Percentiles rank a stretch among this genome's conserved stretches.
Evolutionary conservation across 306 rosid species (phyloP).

Genomic region (Gastrolobium bilobum): DNA sequence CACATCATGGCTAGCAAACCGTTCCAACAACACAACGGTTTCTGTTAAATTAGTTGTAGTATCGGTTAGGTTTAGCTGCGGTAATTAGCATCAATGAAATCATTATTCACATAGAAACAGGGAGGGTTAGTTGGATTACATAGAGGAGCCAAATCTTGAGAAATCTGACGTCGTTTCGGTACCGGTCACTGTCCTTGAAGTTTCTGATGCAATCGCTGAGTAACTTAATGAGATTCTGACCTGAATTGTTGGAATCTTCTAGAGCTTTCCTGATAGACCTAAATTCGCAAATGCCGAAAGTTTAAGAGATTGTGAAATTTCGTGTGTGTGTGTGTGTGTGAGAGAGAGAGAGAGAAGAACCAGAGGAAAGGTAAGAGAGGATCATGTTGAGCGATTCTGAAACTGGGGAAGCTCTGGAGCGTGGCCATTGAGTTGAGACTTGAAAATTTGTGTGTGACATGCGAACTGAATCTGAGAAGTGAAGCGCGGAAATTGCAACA

Average conservation of each 20-base stretch:
- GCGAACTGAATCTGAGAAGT: not conserved
- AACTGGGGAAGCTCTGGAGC: slow-evolving; percentile 5
- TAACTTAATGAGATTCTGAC: slow-evolving; percentile 52
- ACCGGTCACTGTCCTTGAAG: slow-evolving; percentile 62
- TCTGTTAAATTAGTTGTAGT: not conserved
- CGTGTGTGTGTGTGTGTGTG: not conserved
- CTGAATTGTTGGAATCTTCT: slow-evolving; percentile 52
- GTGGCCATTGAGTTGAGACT: slow-evolving; percentile 30
- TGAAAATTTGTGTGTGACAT: not conserved
- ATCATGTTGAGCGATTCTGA: slow-evolving; percentile 45
- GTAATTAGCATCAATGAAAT: not conserved
- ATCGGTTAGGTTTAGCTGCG: not conserved
- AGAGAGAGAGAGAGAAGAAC: slow-evolving; percentile 51
- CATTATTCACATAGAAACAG: not conserved
- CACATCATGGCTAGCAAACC: not conserved
- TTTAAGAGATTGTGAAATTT: not conserved
- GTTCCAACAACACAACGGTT: not conserved
- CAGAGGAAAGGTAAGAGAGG: slow-evolving; percentile 75
- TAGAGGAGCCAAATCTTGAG: slow-evolving; percentile 87
- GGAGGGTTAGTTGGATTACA: slow-evolving; percentile 49
- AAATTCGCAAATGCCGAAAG: slow-evolving; percentile 19
- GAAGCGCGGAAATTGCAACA: slow-evolving; percentile 42
- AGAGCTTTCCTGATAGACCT: slow-evolving; percentile 71
- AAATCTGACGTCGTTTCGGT: slow-evolving; percentile 77
- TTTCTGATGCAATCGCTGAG: slow-evolving; percentile 64